Percentiles rank a stretch among this genome's conserved stretches.
Evolutionary conservation across 495 filamentous ascomycete species (phyloP).

Genomic region (Cercophora samala): DNA sequence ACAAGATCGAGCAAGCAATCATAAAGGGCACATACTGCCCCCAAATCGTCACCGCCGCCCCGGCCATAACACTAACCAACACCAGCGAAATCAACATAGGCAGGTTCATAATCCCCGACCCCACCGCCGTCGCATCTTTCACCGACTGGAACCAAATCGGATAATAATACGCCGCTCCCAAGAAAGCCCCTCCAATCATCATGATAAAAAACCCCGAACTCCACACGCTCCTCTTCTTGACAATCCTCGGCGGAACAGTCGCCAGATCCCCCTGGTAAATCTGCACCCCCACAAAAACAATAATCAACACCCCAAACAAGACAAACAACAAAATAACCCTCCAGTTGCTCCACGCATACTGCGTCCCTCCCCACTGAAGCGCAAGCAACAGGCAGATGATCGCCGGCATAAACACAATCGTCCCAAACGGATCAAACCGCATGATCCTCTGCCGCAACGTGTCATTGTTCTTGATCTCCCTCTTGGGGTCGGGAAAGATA

Average conservation of each 20-base stretch:
- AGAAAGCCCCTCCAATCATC: slow-evolving; percentile 60
- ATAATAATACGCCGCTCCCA: slow-evolving; percentile 67
- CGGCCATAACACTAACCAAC: slow-evolving; percentile 57
- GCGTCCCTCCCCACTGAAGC: slow-evolving; percentile 79
- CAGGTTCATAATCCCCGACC: slow-evolving; percentile 73
- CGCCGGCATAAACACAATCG: slow-evolving; percentile 63
- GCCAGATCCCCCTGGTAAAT: slow-evolving; percentile 61
- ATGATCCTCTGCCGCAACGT: slow-evolving; percentile 47
- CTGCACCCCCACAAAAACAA: slow-evolving; percentile 61
- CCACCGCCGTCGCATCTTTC: slow-evolving; percentile 61
- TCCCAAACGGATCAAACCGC: slow-evolving; percentile 67
- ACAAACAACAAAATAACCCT: slow-evolving; percentile 71
- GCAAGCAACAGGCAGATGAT: slow-evolving; percentile 73
- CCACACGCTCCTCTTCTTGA: slow-evolving; percentile 67
- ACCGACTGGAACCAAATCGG: slow-evolving; percentile 91
- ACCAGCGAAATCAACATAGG: slow-evolving; percentile 67
- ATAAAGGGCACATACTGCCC: slow-evolving; percentile 81
- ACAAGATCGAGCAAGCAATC: slow-evolving; percentile 55
- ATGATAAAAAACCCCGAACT: slow-evolving; percentile 52
- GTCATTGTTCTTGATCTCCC: slow-evolving; percentile 36
- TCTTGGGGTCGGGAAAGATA: slow-evolving; percentile 52
- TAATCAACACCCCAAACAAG: slow-evolving; percentile 63
- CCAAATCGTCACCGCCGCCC: slow-evolving; percentile 56
- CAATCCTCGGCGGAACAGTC: slow-evolving; percentile 66
- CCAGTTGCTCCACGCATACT: slow-evolving; percentile 61